These are phyloP conservation scores for Emmonsia crescens DNA, from an alignment of 2,329 filamentous ascomycete species.

Conservation along the genomic window DNA sequence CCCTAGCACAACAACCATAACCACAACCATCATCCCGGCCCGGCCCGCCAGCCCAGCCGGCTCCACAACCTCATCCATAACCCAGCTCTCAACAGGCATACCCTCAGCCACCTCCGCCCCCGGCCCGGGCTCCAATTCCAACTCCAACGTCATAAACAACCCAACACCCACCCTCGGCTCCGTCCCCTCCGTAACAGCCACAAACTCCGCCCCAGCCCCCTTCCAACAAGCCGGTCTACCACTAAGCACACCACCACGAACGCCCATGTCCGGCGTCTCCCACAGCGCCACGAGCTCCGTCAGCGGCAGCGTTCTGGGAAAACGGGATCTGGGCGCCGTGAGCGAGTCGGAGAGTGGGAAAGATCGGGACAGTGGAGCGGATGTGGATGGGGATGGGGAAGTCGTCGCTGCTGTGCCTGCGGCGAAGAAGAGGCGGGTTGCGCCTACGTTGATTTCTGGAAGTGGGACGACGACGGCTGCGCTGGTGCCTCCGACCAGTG, in stretches of 20 bases:
- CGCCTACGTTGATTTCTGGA: slow-evolving; percentile 12
- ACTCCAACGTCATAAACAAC: slow-evolving; percentile 47
- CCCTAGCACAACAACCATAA: slow-evolving; percentile 37
- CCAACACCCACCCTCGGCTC: slow-evolving; percentile 68
- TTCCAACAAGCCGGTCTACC: slow-evolving; percentile 40
- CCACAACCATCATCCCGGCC: slow-evolving; percentile 19
- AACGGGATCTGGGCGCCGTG: slow-evolving; percentile 34
- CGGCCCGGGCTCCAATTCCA: slow-evolving; percentile 5
- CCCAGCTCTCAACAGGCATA: slow-evolving; percentile 1
- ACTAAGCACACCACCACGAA: slow-evolving; percentile 82
- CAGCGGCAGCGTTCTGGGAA: slow-evolving; percentile 44
- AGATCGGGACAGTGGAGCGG: not conserved
- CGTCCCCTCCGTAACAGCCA: slow-evolving; percentile 64
- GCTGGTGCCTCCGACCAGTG: not conserved
- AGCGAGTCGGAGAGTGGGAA: slow-evolving; percentile 29
- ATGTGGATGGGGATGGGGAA: not conserved
- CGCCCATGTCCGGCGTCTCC: slow-evolving; percentile 47
- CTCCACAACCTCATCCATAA: slow-evolving; percentile 57
- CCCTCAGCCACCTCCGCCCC: slow-evolving; percentile 5
- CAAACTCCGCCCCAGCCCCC: slow-evolving; percentile 47
- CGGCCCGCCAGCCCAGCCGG: slow-evolving; percentile 77
- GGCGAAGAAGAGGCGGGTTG: slow-evolving; percentile 14
- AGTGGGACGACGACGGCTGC: not conserved
- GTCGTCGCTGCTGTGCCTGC: not conserved
- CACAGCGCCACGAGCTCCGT: slow-evolving; percentile 47